Base-by-base conservation (phyloP, 2,329 filamentous ascomycete species). In the Didymella glomerata region DNA sequence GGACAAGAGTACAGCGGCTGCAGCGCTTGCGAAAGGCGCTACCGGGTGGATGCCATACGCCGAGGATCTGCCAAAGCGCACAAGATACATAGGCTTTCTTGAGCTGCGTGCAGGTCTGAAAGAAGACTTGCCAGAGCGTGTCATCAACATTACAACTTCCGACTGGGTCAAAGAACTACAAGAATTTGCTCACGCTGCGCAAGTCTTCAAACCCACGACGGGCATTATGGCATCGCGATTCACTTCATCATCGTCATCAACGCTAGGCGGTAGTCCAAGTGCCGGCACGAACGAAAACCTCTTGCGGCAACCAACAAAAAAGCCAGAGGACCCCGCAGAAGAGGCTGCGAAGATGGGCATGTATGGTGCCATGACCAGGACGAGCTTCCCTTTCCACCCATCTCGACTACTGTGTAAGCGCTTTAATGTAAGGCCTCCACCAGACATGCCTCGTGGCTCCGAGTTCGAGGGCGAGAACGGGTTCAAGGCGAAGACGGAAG, bases 171-270 rank as follows among this genome's bases (percentile, higher is more conserved):
- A 87, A 56, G 95, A 99, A 76, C 81, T 97, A 53, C 81, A 84
- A 45, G 88, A 99, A 70, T 97, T 97, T 70, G 82, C 85, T 13
- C 86, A 88, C 54, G 89, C 88, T 5, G 89, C 89, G 0, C 81
- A 87, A 66, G 88, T 98, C 20, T 99, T 98, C 81, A 94, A 91
- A 74, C 95, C 95, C 0, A 91, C 96, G 80, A 92, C 91, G 2
- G 93, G 93, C 0, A 84, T 92, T 63, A 98, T 99, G 92, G 95
- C 94, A 16, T 92, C 91, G 20, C 88, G 94, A 0, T 99, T 99
- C 75, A 97, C 93, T 0, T 86, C 93, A 0, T 86, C 86, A 9
- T 81, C 84, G 1, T 67, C 79, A 3, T 77, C 77, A 5, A 74
- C 71, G 0, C 69, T 78, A 2, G 74, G 55, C 8, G 60, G 45